Evolutionary conservation across 208 protist genomes (phyloP).

Genomic region (Acanthamoeba triangularis): DNA sequence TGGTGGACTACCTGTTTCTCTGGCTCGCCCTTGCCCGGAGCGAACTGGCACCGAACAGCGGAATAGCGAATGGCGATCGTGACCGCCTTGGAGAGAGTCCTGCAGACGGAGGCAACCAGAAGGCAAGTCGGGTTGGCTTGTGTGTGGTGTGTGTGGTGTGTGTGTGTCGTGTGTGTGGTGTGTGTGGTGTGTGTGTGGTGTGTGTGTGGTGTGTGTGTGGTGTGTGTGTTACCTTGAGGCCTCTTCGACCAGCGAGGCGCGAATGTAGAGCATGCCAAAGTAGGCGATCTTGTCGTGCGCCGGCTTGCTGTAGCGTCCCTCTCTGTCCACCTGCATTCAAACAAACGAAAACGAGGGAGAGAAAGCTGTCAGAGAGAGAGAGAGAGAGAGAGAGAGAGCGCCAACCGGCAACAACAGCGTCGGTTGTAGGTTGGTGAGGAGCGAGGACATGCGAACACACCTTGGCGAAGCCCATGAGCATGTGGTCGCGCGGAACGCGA

Average conservation of each 20-base stretch:
- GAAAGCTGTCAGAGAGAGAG: no score
- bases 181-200: no score
- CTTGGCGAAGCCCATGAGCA: constrained; percentile 83
- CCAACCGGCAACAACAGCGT: neutral
- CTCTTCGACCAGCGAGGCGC: constrained; percentile 66
- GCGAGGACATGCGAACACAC: constrained; percentile 26
- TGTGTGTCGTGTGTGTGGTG: neutral
- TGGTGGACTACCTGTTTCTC: constrained; percentile 3
- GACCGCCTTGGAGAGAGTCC: constrained; percentile 48
- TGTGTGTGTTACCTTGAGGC: constrained; percentile 17
- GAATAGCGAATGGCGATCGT: constrained; percentile 85
- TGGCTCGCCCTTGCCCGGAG: neutral
- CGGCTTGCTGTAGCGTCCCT: constrained; percentile 80
- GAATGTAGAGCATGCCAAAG: constrained; percentile 75
- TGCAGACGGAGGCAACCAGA: neutral
- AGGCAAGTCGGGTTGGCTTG: neutral
- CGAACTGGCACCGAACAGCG: constrained; percentile 83
- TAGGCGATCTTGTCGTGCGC: constrained; percentile 78
- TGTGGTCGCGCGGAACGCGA: constrained; percentile 82
- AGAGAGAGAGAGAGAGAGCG: no score
- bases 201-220: neutral
- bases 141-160: neutral
- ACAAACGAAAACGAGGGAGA: neutral
- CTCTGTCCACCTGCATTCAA: constrained; percentile 40
- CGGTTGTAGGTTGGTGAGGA: no score